Evolutionary conservation across 805 yeast species (phyloP).

Genomic region (Cephaloascus fragrans): DNA sequence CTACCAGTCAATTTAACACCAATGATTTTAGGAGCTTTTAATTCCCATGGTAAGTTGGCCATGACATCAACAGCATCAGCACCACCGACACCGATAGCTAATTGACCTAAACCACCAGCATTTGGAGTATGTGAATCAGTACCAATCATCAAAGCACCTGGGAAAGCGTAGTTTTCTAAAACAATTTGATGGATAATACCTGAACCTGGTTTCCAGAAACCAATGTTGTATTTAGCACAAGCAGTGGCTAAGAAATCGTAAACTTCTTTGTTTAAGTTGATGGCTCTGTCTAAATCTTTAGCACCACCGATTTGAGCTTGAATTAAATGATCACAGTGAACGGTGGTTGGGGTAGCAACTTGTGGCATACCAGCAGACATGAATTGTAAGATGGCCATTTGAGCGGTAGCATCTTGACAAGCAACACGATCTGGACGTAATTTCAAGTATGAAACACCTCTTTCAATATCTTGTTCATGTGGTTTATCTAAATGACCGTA

Average conservation of each 20-base stretch:
- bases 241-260: constrained; percentile 85
- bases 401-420: constrained; percentile 98
- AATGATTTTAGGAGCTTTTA: constrained; percentile 90
- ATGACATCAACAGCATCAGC: constrained; percentile 98
- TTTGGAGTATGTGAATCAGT: constrained; percentile 97
- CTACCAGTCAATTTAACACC: constrained; percentile 93
- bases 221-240: constrained; percentile 91
- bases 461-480: constrained; percentile 70
- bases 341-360: constrained; percentile 92
- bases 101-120: constrained; percentile 97
- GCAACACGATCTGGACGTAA: constrained; percentile 97
- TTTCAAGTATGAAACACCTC: constrained; percentile 89
- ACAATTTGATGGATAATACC: constrained; percentile 98
- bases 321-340: constrained; percentile 96
- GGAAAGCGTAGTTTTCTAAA: constrained; percentile 92
- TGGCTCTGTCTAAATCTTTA: constrained; percentile 76
- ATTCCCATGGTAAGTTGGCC: constrained; percentile 94
- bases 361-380: constrained; percentile 90
- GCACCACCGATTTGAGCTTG: constrained; percentile 92
- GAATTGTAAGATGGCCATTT: constrained; percentile 94
- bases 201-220: constrained; percentile 98
- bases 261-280: constrained; percentile 86
- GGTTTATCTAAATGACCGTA: constrained; percentile 95
- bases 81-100: constrained; percentile 99
- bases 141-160: constrained; percentile 94